Evolutionary conservation across 768 basidiomycete species (phyloP), one percentile per base, ranked within the genome.

Genomic region (Amanita thiersii): DNA sequence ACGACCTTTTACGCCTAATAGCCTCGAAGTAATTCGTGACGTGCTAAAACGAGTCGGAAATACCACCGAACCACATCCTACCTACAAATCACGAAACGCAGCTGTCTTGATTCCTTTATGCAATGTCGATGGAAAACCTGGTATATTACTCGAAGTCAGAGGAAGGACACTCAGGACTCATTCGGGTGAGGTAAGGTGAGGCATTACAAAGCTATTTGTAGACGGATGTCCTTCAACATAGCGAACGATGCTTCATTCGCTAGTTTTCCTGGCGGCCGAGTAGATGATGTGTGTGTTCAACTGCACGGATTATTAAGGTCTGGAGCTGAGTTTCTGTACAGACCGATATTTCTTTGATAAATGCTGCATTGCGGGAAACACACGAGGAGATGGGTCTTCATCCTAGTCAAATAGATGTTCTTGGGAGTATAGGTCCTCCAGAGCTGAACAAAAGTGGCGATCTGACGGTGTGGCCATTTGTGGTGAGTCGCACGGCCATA

Each of bases 141-240:
- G 84, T 5, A 70, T 90, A 14, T 55, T 89, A 35, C 68, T 87
- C 11, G 81, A 88, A 57, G 74, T 88, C 23, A 69, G 86, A 49
- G 75, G 75, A 11, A 75, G 76, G 51, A 59, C 72, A 29, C 59
- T 82, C 38, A 66, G 84, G 50, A 70, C 66, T 21, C 86, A 88
- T 58, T 79, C 85, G 0, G 86, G 86, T n/a, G 84, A 88, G 66
- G 76, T 88, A 24, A 86, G 86, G 86, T 85, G 52, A 42, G 51
- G 37, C 12, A 12, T 6, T 14, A 7, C 21, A 36, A 17, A 30
- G 17, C 18, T 31, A 17, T 5, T 20, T 10, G 8, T n/a, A n/a
- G n/a, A n/a, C n/a, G n/a, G n/a, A n/a, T n/a, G n/a, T n/a, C n/a
- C 9, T 17, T 32, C n/a, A 25, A 5, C 19, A 29, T 26, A 25